Conservation (phyloP, 805 yeast species). For the Tetrapisispora fleetii region DNA sequence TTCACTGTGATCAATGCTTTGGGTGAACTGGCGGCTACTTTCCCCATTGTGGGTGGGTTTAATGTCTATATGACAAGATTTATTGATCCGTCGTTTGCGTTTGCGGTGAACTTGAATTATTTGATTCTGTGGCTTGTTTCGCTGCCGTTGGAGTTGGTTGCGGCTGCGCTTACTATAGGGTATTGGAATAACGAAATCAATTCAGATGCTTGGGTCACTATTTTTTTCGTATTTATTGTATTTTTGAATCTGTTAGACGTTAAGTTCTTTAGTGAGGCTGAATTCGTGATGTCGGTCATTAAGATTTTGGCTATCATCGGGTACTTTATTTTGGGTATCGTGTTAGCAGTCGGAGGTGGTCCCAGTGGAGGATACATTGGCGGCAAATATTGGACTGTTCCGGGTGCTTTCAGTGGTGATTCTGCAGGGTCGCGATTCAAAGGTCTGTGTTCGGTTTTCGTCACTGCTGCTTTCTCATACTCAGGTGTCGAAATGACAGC, state of each 20-base stretch:
- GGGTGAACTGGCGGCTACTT: slow-evolving; percentile 45
- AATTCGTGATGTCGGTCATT: slow-evolving; percentile 40
- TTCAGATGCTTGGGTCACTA: slow-evolving; percentile 53
- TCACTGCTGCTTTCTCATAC: slow-evolving; percentile 54
- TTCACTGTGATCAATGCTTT: slow-evolving; percentile 47
- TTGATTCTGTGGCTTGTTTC: slow-evolving; percentile 47
- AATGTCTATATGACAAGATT: slow-evolving; percentile 41
- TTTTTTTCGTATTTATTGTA: slow-evolving; percentile 40
- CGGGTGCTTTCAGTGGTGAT: slow-evolving; percentile 54
- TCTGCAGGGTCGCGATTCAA: slow-evolving; percentile 33
- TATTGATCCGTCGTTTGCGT: slow-evolving; percentile 47
- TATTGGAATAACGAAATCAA: slow-evolving; percentile 43
- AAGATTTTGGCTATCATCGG: slow-evolving; percentile 42
- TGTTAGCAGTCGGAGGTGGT: slow-evolving; percentile 42
- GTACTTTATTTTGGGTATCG: slow-evolving; percentile 45
- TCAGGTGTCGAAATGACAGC: slow-evolving; percentile 70
- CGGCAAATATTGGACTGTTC: slow-evolving; percentile 38
- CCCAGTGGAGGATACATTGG: slow-evolving; percentile 33
- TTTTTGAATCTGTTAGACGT: slow-evolving; percentile 44
- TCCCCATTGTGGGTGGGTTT: slow-evolving; percentile 46
- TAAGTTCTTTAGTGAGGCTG: slow-evolving; percentile 47
- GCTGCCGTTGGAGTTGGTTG: slow-evolving; percentile 51
- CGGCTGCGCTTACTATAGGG: slow-evolving; percentile 46
- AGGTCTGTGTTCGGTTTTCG: slow-evolving; percentile 45
- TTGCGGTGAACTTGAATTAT: slow-evolving; percentile 45